Conservation (phyloP, 805 yeast genomes). For the Candida khao-thaluensis region DNA sequence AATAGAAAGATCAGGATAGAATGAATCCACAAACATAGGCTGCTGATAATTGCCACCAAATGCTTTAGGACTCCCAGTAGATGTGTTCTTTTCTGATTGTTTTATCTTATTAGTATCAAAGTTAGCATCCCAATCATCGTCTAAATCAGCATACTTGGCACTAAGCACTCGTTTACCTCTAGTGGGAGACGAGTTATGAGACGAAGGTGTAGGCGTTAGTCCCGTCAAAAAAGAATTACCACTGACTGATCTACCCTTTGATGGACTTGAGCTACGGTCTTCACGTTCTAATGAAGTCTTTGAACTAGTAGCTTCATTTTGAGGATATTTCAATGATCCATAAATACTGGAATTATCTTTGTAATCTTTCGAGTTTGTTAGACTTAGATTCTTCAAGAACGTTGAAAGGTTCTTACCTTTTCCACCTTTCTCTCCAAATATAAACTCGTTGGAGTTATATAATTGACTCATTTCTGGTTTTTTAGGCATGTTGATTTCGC, state of each 20-base stretch:
- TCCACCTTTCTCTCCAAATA: slow-evolving; percentile 70
- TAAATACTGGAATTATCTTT: slow-evolving; percentile 38
- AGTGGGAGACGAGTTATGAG: slow-evolving; percentile 8
- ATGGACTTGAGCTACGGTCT: slow-evolving; percentile 2
- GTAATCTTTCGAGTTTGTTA: slow-evolving; percentile 26
- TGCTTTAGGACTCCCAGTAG: background rate
- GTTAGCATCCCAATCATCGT: slow-evolving; percentile 88
- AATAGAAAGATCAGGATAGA: slow-evolving; percentile 37
- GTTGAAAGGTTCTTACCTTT: slow-evolving; percentile 57
- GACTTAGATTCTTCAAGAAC: slow-evolving; percentile 45
- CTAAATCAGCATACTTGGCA: slow-evolving; percentile 62
- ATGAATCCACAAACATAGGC: slow-evolving; percentile 31
- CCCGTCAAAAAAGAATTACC: slow-evolving; percentile 11
- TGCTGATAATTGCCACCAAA: slow-evolving; percentile 12
- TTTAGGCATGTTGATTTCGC: slow-evolving; percentile 33
- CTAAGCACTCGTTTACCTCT: slow-evolving; percentile 14
- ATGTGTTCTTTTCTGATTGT: slow-evolving; percentile 1
- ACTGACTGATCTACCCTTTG: slow-evolving; percentile 13
- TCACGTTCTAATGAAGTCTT: slow-evolving; percentile 1
- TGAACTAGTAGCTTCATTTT: slow-evolving; percentile 1
- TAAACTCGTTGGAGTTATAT: slow-evolving; percentile 51
- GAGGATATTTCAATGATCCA: slow-evolving; percentile 32
- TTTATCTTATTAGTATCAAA: slow-evolving; percentile 36
- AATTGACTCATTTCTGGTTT: slow-evolving; percentile 47
- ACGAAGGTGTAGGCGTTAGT: slow-evolving; percentile 14